A percentile compares a stretch with the other conserved stretches of the same genome.
phyloP scores from a whole-genome alignment of 129 eudicot species.

The Flaveria robusta region DNA sequence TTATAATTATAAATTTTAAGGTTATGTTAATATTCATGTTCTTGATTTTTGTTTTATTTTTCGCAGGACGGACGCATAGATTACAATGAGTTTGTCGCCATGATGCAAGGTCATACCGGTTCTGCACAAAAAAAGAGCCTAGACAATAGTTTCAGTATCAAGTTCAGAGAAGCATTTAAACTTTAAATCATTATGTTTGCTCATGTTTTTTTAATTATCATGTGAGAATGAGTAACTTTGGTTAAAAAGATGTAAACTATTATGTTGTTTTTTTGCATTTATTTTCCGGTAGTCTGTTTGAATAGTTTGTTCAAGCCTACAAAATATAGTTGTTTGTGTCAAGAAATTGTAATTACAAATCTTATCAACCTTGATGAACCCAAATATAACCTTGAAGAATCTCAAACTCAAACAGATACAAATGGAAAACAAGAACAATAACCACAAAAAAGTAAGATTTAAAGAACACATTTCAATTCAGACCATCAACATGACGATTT shows the following conservation, averaged over 20 bases:
- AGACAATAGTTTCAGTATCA: conserved; percentile 73
- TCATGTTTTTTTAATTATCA: conserved; percentile 10
- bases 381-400: no score
- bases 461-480: no score
- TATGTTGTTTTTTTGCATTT: not conserved
- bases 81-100: conserved; percentile 79
- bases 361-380: no score
- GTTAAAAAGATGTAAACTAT: not conserved
- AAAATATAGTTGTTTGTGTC: not conserved
- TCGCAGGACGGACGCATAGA: conserved; percentile 80
- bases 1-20: not conserved
- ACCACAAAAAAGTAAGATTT: no score
- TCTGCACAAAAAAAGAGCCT: conserved; percentile 55
- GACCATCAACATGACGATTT: no score
- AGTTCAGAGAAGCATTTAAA: conserved; percentile 67
- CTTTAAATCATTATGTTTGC: conserved; percentile 27
- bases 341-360: no score
- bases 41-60: not conserved
- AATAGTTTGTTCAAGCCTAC: not conserved
- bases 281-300: not conserved
- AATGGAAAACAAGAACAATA: no score
- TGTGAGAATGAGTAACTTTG: not conserved
- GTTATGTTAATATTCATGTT: not conserved
- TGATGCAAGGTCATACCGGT: conserved; percentile 75
- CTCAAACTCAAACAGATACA: no score